Evolutionary conservation across 352 stramenopile genomes (phyloP).

Genomic region (Thraustochytrium striatum): DNA sequence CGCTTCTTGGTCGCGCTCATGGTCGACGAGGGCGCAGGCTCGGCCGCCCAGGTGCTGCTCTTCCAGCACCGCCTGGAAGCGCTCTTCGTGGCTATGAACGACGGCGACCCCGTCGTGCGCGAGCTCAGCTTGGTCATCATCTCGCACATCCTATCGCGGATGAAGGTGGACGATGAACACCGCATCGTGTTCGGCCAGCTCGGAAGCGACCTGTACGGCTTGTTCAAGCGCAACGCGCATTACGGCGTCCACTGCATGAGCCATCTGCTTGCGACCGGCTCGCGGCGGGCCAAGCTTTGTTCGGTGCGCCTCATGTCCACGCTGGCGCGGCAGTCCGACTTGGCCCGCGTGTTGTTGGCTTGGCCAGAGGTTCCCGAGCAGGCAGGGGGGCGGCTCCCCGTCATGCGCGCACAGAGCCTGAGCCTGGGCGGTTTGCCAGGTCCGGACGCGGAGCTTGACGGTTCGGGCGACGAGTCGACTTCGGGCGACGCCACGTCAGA

Average conservation of each 20-base stretch:
- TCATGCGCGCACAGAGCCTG: too few species aligned
- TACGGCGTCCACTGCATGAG: too few species aligned
- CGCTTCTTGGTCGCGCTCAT: background rate
- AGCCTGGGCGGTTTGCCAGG: too few species aligned
- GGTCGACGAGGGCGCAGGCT: background rate
- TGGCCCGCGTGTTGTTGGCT: background rate
- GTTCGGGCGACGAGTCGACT: too few species aligned
- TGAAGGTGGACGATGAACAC: too few species aligned
- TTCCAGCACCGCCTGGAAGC: background rate
- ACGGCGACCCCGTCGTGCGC: background rate
- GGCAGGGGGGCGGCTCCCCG: background rate
- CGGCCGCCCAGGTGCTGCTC: background rate
- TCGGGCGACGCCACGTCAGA: background rate
- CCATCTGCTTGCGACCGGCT: too few species aligned
- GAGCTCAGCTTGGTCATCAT: background rate
- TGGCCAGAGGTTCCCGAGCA: background rate
- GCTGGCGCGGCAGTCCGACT: background rate
- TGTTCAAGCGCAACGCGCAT: too few species aligned
- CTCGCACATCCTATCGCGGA: background rate
- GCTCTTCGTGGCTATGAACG: background rate
- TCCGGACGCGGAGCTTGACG: too few species aligned
- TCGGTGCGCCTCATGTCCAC: background rate
- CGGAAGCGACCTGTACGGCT: too few species aligned
- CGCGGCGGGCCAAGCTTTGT: too few species aligned
- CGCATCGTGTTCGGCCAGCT: too few species aligned